phyloP scores from a whole-genome alignment of 345 rosid genomes.

The Eucalyptus polyanthemos region DNA sequence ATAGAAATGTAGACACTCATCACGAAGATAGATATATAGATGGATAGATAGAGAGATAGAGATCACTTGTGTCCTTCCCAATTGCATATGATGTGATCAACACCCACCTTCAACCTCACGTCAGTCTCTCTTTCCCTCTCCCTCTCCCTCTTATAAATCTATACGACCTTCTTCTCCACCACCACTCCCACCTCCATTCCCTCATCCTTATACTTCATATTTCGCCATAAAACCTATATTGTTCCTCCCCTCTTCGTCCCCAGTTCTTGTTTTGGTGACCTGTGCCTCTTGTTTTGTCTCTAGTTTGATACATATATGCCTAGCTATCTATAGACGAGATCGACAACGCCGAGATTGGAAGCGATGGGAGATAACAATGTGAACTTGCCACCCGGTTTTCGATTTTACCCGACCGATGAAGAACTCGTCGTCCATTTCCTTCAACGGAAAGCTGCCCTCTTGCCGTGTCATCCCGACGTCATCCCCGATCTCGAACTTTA shows the following conservation, averaged over 20 bases:
- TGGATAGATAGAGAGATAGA: not conserved
- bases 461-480: slow-evolving; percentile 89
- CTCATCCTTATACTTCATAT: not conserved
- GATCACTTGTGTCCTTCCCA: not conserved
- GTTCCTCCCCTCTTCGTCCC: not conserved
- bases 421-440: slow-evolving; percentile 95
- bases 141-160: not conserved
- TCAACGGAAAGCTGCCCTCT: slow-evolving; percentile 71
- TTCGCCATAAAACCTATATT: not conserved
- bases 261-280: not conserved
- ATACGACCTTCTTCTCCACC: not conserved
- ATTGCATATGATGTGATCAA: slow-evolving; percentile 1
- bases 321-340: not conserved
- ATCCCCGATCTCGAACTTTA: slow-evolving; percentile 90
- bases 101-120: slow-evolving; percentile 35
- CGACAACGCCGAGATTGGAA: not conserved
- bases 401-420: slow-evolving; percentile 81
- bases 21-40: not conserved
- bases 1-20: not conserved
- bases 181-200: not conserved
- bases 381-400: slow-evolving; percentile 87
- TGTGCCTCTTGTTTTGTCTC: not conserved
- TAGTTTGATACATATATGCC: not conserved
- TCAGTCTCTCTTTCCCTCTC: slow-evolving; percentile 4
- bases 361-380: slow-evolving; percentile 28